phyloP scores from a whole-genome alignment of 139 green algal genomes.

The Picochlorum sp. region DNA sequence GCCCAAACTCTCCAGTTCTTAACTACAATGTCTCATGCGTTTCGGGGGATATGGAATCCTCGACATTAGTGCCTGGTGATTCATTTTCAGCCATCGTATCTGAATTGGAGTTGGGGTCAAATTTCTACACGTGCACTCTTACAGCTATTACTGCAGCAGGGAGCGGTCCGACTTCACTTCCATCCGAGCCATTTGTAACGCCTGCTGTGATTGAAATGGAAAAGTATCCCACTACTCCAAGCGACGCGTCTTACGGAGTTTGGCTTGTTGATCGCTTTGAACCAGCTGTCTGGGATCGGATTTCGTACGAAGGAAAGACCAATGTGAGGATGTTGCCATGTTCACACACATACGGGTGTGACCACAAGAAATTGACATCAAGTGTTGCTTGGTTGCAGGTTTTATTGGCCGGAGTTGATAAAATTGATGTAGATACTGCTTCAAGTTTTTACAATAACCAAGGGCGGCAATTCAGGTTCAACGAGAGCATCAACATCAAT shows the following conservation, averaged over 20 bases:
- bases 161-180: not conserved
- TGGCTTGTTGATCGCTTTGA: not conserved
- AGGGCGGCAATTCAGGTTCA: not conserved
- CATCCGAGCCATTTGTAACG: not conserved
- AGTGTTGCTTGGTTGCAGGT: no score
- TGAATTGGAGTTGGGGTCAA: not conserved
- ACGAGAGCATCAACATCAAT: not conserved
- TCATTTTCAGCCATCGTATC: not conserved
- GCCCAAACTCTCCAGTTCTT: not conserved
- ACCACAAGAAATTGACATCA: no score
- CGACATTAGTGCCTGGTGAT: not conserved
- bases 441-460: not conserved
- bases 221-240: not conserved
- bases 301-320: not conserved
- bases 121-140: not conserved
- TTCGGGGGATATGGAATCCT: not conserved
- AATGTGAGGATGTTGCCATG: no score
- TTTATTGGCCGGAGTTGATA: not conserved
- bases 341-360: no score
- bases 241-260: not conserved
- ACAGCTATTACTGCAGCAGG: not conserved
- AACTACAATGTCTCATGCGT: not conserved
- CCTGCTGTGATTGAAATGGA: not conserved
- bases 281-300: not conserved
- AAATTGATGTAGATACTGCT: not conserved